These are phyloP conservation scores for Sclerotinia subarctica DNA, from an alignment of 2,329 filamentous ascomycete species.

Conservation along the genomic window DNA sequence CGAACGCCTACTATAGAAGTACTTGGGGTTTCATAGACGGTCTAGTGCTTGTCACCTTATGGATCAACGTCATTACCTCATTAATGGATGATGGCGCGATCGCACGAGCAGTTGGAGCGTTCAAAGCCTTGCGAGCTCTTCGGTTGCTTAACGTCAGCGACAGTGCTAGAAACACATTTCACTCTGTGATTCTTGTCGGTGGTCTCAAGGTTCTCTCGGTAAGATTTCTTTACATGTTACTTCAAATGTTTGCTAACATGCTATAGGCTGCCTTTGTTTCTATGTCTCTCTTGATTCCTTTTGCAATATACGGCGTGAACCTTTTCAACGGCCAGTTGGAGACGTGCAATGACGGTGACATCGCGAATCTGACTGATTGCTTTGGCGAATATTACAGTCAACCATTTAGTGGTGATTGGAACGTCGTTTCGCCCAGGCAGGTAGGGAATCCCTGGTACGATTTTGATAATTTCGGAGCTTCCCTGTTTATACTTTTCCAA, in stretches of 20 bases:
- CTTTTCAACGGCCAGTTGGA: conserved; percentile 83
- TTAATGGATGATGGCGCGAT: conserved; percentile 78
- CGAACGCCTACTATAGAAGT: conserved; percentile 93
- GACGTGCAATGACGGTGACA: conserved; percentile 71
- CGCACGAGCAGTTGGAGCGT: conserved; percentile 88
- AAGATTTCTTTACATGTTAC: conserved; percentile 20
- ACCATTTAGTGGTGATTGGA: conserved; percentile 73
- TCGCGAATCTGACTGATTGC: conserved; percentile 66
- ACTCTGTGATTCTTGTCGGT: conserved; percentile 90
- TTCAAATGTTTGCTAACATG: conserved; percentile 20
- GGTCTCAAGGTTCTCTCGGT: conserved; percentile 79
- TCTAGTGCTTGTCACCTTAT: conserved; percentile 84
- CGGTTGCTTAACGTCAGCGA: conserved; percentile 93
- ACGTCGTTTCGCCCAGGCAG: conserved; percentile 76
- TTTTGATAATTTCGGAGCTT: conserved; percentile 92
- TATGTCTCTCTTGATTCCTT: conserved; percentile 88
- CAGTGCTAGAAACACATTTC: conserved; percentile 92
- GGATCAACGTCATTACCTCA: conserved; percentile 88
- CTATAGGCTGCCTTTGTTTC: conserved; percentile 76
- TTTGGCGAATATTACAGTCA: conserved; percentile 76
- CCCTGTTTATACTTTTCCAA: conserved; percentile 94
- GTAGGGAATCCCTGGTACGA: conserved; percentile 80
- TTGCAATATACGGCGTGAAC: conserved; percentile 93
- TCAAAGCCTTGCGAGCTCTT: conserved; percentile 91
- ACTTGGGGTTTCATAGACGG: conserved; percentile 97